Conservation (phyloP, 2,329 filamentous ascomycete species). For the Calonectria pteridis region DNA sequence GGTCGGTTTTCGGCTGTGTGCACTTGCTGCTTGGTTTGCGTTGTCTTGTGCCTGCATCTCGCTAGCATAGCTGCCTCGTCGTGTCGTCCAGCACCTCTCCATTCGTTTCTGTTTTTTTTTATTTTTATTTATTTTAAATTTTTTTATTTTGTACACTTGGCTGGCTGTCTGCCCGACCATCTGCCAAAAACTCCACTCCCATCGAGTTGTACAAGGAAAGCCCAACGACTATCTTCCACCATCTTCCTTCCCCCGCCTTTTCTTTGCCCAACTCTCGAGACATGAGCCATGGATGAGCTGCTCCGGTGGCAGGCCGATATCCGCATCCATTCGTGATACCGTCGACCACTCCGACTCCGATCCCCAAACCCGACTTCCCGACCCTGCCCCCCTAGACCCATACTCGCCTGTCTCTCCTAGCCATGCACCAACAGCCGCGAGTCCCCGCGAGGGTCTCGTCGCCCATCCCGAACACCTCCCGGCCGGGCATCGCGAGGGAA, state of each 20-base stretch:
- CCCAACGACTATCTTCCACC: slow-evolving; percentile 26
- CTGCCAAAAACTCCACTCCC: slow-evolving; percentile 21
- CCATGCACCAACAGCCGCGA: slow-evolving; percentile 92
- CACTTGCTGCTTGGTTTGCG: slow-evolving; percentile 27
- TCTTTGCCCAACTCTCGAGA: slow-evolving; percentile 27
- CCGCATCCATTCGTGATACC: slow-evolving; percentile 47
- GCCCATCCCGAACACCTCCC: slow-evolving; percentile 78
- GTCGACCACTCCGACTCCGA: slow-evolving; percentile 27
- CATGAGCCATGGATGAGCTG: slow-evolving; percentile 52
- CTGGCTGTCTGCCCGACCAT: slow-evolving; percentile 22
- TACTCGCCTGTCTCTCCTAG: slow-evolving; percentile 19
- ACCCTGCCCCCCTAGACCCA: slow-evolving; percentile 19
- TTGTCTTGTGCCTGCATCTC: slow-evolving; percentile 38
- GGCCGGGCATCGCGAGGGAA: slow-evolving; percentile 83
- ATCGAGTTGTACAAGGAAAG: slow-evolving; percentile 14
- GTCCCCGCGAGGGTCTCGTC: slow-evolving; percentile 79
- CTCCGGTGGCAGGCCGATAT: slow-evolving; percentile 49
- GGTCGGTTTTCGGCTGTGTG: slow-evolving; percentile 22
- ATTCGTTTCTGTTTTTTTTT: neutral
- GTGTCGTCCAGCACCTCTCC: slow-evolving; percentile 22
- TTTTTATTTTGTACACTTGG: slow-evolving; percentile 36
- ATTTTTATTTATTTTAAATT: no score
- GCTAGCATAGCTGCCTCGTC: slow-evolving; percentile 30
- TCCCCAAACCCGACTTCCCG: slow-evolving; percentile 12
- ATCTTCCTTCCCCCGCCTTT: slow-evolving; percentile 18